phyloP scores from a whole-genome alignment of 371 early-diverging fungal species.

The Saksenaea oblongispora region DNA sequence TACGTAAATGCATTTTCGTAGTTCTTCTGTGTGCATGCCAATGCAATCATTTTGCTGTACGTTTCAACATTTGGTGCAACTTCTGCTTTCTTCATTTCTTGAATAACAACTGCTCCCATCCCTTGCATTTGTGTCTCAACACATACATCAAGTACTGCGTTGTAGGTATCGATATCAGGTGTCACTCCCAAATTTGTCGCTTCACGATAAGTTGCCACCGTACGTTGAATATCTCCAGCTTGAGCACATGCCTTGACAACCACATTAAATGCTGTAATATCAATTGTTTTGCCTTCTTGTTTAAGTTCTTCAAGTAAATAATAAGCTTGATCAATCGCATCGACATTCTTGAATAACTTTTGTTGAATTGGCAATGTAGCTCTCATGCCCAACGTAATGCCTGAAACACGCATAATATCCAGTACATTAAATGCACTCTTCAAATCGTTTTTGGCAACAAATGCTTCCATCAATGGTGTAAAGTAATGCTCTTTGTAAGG shows the following conservation, averaged over 20 bases:
- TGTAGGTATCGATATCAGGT: slow-evolving; percentile 66
- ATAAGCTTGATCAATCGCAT: slow-evolving; percentile 53
- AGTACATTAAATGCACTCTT: slow-evolving; percentile 68
- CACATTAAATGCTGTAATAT: slow-evolving; percentile 65
- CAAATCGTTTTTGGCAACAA: slow-evolving; percentile 53
- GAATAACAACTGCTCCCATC: slow-evolving; percentile 59
- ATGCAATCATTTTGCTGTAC: slow-evolving; percentile 59
- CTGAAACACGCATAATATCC: slow-evolving; percentile 64
- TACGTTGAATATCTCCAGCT: slow-evolving; percentile 51
- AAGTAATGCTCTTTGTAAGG: slow-evolving; percentile 68
- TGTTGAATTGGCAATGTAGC: slow-evolving; percentile 39
- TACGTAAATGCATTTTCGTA: slow-evolving; percentile 80
- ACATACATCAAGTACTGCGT: slow-evolving; percentile 62
- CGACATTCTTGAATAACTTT: slow-evolving; percentile 23
- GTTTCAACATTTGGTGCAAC: slow-evolving; percentile 60
- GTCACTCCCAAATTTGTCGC: slow-evolving; percentile 49
- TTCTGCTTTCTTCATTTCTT: slow-evolving; percentile 55
- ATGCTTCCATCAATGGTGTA: slow-evolving; percentile 71
- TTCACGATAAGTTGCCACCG: slow-evolving; percentile 53
- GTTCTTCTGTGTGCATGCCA: slow-evolving; percentile 53
- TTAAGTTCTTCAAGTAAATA: slow-evolving; percentile 52
- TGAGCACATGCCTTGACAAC: slow-evolving; percentile 60
- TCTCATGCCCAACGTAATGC: slow-evolving; percentile 45
- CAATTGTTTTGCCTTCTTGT: slow-evolving; percentile 48
- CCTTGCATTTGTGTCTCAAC: slow-evolving; percentile 48